These are phyloP conservation scores for Paragyromitra xinjiangensis DNA, from an alignment of 495 filamentous ascomycete genomes.

Conservation along the genomic window DNA sequence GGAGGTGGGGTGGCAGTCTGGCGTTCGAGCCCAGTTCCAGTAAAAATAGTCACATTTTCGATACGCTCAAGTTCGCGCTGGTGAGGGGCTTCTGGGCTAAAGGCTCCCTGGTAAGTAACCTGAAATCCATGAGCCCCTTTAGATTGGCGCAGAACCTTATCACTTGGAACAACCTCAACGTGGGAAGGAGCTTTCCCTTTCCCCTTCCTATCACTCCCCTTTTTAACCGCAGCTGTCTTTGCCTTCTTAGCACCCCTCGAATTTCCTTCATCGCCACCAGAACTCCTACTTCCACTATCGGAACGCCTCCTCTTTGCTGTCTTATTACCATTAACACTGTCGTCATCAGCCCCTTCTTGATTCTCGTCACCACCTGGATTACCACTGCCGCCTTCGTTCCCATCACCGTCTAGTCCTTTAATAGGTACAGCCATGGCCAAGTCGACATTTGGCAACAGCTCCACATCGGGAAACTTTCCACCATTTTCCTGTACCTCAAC, in stretches of 20 bases:
- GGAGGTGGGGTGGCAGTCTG: conserved; percentile 42
- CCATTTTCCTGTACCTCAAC: conserved; percentile 56
- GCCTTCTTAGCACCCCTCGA: conserved; percentile 42
- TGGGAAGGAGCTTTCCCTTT: conserved; percentile 51
- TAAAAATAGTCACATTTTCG: conserved; percentile 12
- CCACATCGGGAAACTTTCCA: conserved; percentile 57
- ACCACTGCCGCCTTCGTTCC: conserved; percentile 38
- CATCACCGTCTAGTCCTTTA: conserved; percentile 29
- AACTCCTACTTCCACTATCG: conserved; percentile 50
- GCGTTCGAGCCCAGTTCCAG: conserved; percentile 11
- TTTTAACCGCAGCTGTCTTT: conserved; percentile 41
- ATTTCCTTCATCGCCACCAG: conserved; percentile 48
- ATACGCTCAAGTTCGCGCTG: conserved; percentile 20
- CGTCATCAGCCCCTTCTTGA: conserved; percentile 44
- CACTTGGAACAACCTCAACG: conserved; percentile 34
- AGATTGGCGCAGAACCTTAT: conserved; percentile 48
- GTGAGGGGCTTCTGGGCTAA: conserved; percentile 45
- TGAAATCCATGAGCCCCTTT: conserved; percentile 36
- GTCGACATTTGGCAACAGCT: conserved; percentile 57
- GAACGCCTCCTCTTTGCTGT: conserved; percentile 46
- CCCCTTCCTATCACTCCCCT: conserved; percentile 49
- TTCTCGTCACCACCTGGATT: conserved; percentile 44
- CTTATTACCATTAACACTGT: conserved; percentile 39
- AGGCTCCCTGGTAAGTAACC: conserved; percentile 48
- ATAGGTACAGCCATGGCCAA: conserved; percentile 49